phyloP scores from a whole-genome alignment of 441 rosid species.

The Omphalea diandra region DNA sequence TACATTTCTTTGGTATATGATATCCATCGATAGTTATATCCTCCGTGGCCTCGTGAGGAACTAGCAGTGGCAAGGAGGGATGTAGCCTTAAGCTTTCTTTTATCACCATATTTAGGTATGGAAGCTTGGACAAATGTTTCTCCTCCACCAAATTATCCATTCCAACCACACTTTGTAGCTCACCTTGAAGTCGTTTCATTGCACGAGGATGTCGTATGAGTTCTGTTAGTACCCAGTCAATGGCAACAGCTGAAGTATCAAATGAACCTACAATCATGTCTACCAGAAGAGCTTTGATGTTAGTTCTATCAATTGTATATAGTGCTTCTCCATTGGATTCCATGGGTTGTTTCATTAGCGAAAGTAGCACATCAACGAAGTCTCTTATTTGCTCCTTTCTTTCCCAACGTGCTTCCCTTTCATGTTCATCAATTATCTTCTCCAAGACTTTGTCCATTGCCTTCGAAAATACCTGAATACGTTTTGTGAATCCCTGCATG shows the following conservation, averaged over 20 bases:
- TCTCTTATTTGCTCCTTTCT: constrained; percentile 17
- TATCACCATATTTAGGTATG: constrained; percentile 32
- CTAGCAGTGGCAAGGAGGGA: constrained; percentile 21
- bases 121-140: constrained; percentile 22
- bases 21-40: constrained; percentile 22
- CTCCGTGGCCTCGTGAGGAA: constrained; percentile 32
- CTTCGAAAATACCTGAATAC: constrained; percentile 16
- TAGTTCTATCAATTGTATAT: constrained; percentile 18
- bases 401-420: background rate
- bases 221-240: constrained; percentile 44
- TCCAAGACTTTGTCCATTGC: constrained; percentile 25
- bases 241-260: constrained; percentile 30
- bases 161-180: constrained; percentile 36
- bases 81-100: constrained; percentile 34
- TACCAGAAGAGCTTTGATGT: constrained; percentile 34
- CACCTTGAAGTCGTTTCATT: constrained; percentile 36
- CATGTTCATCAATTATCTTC: constrained; percentile 31
- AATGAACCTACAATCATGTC: constrained; percentile 28
- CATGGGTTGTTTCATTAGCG: constrained; percentile 10
- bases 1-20: constrained; percentile 28
- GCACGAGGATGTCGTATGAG: constrained; percentile 31
- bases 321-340: background rate
- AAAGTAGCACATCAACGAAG: constrained; percentile 35
- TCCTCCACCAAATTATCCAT: constrained; percentile 39
- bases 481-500: constrained; percentile 13